Percentiles rank a stretch among this genome's conserved stretches.
Conservation (phyloP, 805 yeast species). For the Ogataea henricii region DNA sequence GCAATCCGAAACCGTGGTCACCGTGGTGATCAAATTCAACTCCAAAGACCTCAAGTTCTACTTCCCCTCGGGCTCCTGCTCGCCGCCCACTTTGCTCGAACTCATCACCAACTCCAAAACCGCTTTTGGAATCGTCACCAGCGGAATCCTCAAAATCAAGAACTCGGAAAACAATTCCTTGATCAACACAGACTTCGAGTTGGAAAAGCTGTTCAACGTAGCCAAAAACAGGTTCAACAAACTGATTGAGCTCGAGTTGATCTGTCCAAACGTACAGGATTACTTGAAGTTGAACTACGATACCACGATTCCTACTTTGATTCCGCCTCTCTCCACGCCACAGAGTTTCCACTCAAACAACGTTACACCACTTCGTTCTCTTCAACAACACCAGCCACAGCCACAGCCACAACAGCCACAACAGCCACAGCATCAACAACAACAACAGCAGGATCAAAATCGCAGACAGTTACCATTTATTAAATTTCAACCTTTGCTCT, state of each 20-base stretch:
- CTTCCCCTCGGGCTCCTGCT: slow-evolving; percentile 62
- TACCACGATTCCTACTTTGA: slow-evolving; percentile 13
- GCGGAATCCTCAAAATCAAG: slow-evolving; percentile 38
- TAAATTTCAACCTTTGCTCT: slow-evolving; percentile 35
- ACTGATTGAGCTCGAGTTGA: slow-evolving; percentile 44
- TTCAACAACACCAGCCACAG: slow-evolving; percentile 7
- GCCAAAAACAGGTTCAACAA: slow-evolving; percentile 27
- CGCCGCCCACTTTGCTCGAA: slow-evolving; percentile 81
- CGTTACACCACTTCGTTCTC: slow-evolving; percentile 11
- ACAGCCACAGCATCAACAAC: background rate
- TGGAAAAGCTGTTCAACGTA: slow-evolving; percentile 45
- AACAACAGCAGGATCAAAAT: slow-evolving; percentile 2
- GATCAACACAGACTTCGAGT: slow-evolving; percentile 47
- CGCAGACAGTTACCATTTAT: slow-evolving; percentile 23
- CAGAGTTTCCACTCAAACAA: background rate
- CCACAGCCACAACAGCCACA: background rate
- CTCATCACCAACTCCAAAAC: slow-evolving; percentile 73
- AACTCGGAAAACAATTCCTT: slow-evolving; percentile 33
- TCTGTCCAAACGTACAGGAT: slow-evolving; percentile 31
- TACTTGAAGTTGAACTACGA: slow-evolving; percentile 33
- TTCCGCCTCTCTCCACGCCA: slow-evolving; percentile 5
- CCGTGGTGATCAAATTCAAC: slow-evolving; percentile 52
- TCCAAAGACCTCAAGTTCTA: slow-evolving; percentile 61
- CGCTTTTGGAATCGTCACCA: slow-evolving; percentile 61
- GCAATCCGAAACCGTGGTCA: slow-evolving; percentile 28